Conservation (phyloP, 1,284 basidiomycete genomes). For the Puccinia horiana region DNA sequence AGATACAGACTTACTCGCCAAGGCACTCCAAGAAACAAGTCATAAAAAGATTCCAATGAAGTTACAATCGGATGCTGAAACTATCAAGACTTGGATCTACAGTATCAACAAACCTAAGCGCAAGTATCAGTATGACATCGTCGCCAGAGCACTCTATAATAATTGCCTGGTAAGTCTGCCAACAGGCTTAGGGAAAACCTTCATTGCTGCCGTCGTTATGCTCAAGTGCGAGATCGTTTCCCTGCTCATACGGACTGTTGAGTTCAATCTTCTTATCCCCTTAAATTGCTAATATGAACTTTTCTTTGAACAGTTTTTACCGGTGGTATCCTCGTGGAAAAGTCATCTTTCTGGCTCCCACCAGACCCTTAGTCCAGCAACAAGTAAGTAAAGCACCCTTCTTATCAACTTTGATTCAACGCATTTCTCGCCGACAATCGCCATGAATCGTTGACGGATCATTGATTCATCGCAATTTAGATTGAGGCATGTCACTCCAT, state of each 20-base stretch:
- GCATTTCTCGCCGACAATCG: neutral
- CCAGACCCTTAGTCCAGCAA: conserved; percentile 91
- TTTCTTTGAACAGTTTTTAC: conserved; percentile 62
- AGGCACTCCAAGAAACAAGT: conserved; percentile 6
- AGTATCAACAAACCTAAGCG: conserved; percentile 85
- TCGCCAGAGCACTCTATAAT: conserved; percentile 79
- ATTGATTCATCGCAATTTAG: conserved; percentile 58
- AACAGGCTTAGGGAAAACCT: conserved; percentile 96
- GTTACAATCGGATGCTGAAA: conserved; percentile 71
- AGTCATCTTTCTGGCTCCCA: conserved; percentile 92
- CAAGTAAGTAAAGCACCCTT: conserved; percentile 60
- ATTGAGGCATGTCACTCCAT: conserved; percentile 87
- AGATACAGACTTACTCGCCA: conserved; percentile 29
- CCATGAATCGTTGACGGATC: too few species aligned
- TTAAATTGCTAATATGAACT: conserved; percentile 50
- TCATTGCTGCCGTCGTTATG: conserved; percentile 96
- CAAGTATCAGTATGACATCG: conserved; percentile 94
- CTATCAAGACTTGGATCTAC: conserved; percentile 84
- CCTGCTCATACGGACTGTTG: neutral
- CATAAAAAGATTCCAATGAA: conserved; percentile 64
- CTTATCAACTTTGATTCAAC: neutral
- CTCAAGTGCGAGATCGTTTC: conserved; percentile 54
- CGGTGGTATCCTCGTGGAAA: conserved; percentile 92
- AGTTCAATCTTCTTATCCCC: conserved; percentile 54
- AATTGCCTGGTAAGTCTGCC: conserved; percentile 94